Evolutionary conservation across 768 basidiomycete species (phyloP), one percentile per base, ranked within the genome.

Genomic region (Tubosaeta sp.): DNA sequence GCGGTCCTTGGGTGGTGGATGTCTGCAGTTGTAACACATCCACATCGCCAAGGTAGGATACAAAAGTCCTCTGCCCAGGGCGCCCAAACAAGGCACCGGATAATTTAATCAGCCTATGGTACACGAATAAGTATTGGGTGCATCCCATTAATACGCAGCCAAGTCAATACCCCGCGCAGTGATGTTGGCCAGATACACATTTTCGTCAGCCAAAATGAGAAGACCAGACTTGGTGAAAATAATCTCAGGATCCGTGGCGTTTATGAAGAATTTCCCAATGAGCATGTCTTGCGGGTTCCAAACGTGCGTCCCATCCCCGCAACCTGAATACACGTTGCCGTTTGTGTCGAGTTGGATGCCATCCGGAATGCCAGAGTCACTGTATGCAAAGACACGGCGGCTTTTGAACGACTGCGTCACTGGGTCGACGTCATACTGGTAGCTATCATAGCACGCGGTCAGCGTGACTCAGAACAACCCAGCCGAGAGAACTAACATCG

Each of bases 281-380:
- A 87, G 70, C 1, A 72, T 76, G 1, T 85, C 84, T 18, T 75
- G 60, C 12, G 70, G 46, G 57, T 76, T 74, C 77, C 80, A 83
- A 6, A 84, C 83, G 24, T 86, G 79, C 1, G 80, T 76, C 34
- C 86, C 86, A 50, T 88, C 87, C n/a, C 80, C 84, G 49, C 79
- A 80, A 2, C 81, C 83, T 1, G 81, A 71, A 60, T 81, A 89
- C 0, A 89, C 77, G 54, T 88, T 87, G 0, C 84, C 84, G 0
- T 73, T 63, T 4, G 69, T 69, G 58, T 89, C 87, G 1, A 84
- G 71, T 58, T 84, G 80, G 10, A 87, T 65, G 11, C 86, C 86
- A 52, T 88, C 86, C 6, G 85, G 79, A 27, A 82, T 67, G 1
- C 85, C 87, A 19, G 83, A 72, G 52, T 87, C 86, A 8, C 70